Percentiles rank a stretch among this genome's conserved stretches.
These are phyloP conservation scores for Penicillium lividum DNA, from an alignment of 495 filamentous ascomycete species.

Conservation along the genomic window DNA sequence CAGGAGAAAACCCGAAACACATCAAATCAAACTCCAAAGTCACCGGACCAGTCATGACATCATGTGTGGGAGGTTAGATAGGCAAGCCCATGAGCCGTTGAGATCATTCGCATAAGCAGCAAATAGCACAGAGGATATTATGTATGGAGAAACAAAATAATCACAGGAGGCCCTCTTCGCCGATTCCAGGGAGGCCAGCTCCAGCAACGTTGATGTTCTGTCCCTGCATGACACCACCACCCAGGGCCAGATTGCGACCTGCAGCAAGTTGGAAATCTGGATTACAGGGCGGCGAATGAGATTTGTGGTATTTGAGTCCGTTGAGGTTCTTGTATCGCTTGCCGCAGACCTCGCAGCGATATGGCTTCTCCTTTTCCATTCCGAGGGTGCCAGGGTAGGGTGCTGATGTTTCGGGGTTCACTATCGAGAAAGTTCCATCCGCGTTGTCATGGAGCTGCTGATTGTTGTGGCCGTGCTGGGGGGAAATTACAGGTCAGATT, in stretches of 20 bases:
- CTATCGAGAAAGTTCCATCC: slow-evolving; percentile 96
- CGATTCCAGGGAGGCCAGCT: slow-evolving; percentile 53
- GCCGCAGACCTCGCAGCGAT: slow-evolving; percentile 92
- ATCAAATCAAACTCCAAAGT: slow-evolving; percentile 26
- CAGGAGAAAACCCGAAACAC: slow-evolving; percentile 13
- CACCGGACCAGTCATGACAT: slow-evolving; percentile 24
- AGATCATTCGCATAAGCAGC: slow-evolving; percentile 25
- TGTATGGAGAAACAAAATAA: slow-evolving; percentile 19
- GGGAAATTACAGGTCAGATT: background rate
- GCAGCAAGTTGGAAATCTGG: slow-evolving; percentile 49
- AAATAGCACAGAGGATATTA: slow-evolving; percentile 24
- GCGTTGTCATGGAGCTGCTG: slow-evolving; percentile 94
- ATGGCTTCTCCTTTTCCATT: slow-evolving; percentile 99
- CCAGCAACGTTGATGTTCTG: slow-evolving; percentile 54
- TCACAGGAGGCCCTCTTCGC: slow-evolving; percentile 52
- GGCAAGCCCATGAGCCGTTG: slow-evolving; percentile 9
- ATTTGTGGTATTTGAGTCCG: slow-evolving; percentile 89
- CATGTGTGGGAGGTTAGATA: slow-evolving; percentile 10
- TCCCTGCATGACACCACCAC: slow-evolving; percentile 52
- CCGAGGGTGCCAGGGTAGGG: slow-evolving; percentile 95
- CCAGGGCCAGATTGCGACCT: slow-evolving; percentile 43
- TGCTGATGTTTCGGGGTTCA: slow-evolving; percentile 90
- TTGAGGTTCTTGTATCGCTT: slow-evolving; percentile 99
- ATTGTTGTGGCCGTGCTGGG: slow-evolving; percentile 88
- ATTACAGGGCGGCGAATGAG: slow-evolving; percentile 75